Base-by-base conservation (phyloP, 1,139 yeast species). In the Blastobotrys elegans region DNA sequence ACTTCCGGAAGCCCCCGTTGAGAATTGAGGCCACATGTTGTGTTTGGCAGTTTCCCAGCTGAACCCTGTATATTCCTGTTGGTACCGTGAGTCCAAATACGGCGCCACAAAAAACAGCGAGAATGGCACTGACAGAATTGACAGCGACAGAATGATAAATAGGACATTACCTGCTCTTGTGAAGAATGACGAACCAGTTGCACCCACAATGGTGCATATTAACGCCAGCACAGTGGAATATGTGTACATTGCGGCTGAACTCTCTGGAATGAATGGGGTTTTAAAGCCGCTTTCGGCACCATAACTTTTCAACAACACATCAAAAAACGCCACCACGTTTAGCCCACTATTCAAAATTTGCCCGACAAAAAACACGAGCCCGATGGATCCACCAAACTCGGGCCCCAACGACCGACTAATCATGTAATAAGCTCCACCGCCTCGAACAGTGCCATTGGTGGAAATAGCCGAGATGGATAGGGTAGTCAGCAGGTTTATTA, bases 1-100 rank as follows among this genome's bases (percentile, higher is more conserved):
- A 10, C 95, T 84, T 0, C 97, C 97, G 2, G 96, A 97, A 3
- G 97, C 97, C 17, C 94, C 94, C 40, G 78, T 73, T 0, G 97
- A 88, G 62, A 88, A 88, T 44, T 77, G 73, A 0, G 97, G 97
- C 57, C 76, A 70, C 41, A 90, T 60, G 58, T 92, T 92, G 2
- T 73, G 79, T 6, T 62, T 64, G 24, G 86, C 72, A 0, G 90
- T 87, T 1, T 64, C 47, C 84, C 84, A 82, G 0, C 84, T 73
- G 1, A 84, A 72, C 0, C 97, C 97, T 0, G 94, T 75, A 62
- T 87, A 88, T 50, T 67, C 64, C 0, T 81, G 66, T 49, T 48
- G 76, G 72, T 34, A 70, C 68, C n/a, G 13, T 1, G 79, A 74
- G 5, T 75, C 69, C 2, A 72, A 71, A 54, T 82, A 78, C 0